Evolutionary conservation across 2,329 filamentous ascomycete species (phyloP), one percentile per base, ranked within the genome.

Genomic region (Massarina eburnea): DNA sequence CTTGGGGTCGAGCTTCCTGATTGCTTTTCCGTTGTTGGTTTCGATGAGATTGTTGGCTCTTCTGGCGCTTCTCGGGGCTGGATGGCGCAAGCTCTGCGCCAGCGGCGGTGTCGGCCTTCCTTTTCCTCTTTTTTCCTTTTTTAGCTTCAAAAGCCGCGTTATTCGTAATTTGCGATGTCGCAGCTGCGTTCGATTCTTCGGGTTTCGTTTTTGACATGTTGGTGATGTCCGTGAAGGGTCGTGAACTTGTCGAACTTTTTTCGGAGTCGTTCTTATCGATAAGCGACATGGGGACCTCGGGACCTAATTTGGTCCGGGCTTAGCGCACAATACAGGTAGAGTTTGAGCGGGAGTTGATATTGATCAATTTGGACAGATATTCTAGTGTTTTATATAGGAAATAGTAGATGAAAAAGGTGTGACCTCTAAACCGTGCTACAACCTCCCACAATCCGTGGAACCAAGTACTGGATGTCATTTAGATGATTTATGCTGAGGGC

Each of bases 81-180:
- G 8, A n/a, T 41, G 27, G 12, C 27, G 6, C 12, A 30, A 24
- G 30, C 24, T 30, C n/a, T 34, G 39, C 33, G 14, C 15, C 27
- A n/a, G 22, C 41, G 26, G 43, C 43, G 21, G 44, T 39, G 24
- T 45, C 49, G 8, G 49, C 51, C 15, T 59, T 49, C 45, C 61
- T 60, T 46, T 68, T 70, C 27, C 66, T 61, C 47, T 70, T 70
- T 35, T 63, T 68, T 27, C 62, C 54, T 42, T 58, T 58, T 12
- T 51, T 59, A 8, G 52, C 14, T 12, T 54, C 52, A 5, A 22
- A n/a, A n/a, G 22, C 2, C 8, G 27, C 7, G n/a, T 38, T 19
- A 30, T 34, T 4, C 3, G 19, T 15, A 12, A 15, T 26, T 3
- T 15, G 24, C 19, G 39, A 12, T 39, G 19, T 33, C 26, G n/a